These are phyloP conservation scores for Posidonia australis DNA, from an alignment of 106 monocot species.

Conservation along the genomic window DNA sequence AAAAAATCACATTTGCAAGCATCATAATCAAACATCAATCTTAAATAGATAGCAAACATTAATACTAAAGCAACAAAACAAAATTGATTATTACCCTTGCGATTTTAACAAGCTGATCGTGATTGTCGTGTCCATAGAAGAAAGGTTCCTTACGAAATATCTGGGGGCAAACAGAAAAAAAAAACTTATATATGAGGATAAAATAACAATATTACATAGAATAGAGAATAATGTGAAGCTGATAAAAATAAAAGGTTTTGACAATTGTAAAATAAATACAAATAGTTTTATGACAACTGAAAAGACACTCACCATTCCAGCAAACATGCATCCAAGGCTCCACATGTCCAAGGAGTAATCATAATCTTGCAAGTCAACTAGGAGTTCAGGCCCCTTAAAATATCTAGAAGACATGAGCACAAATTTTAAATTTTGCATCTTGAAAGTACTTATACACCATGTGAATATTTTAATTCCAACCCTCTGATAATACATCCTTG, in stretches of 20 bases:
- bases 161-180: constrained; percentile 3
- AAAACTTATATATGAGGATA: background rate
- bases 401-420: constrained; percentile 9
- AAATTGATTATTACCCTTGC: constrained; percentile 22
- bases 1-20: too few species aligned
- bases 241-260: too few species aligned
- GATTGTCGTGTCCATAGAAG: constrained; percentile 39
- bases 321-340: constrained; percentile 30
- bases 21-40: too few species aligned
- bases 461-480: too few species aligned
- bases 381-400: constrained; percentile 23
- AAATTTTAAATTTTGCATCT: too few species aligned
- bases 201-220: background rate
- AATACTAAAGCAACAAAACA: background rate
- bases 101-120: constrained; percentile 38
- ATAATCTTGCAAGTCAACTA: constrained; percentile 22
- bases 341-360: constrained; percentile 27
- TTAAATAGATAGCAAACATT: background rate
- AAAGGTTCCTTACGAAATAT: constrained; percentile 47
- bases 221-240: too few species aligned
- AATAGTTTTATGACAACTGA: background rate
- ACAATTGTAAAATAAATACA: too few species aligned
- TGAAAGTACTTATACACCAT: too few species aligned
- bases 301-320: constrained; percentile 18
- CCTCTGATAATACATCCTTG: too few species aligned